These are phyloP conservation scores for Neofusicoccum cordaticola DNA, from an alignment of 2,329 filamentous ascomycete species.

Conservation along the genomic window DNA sequence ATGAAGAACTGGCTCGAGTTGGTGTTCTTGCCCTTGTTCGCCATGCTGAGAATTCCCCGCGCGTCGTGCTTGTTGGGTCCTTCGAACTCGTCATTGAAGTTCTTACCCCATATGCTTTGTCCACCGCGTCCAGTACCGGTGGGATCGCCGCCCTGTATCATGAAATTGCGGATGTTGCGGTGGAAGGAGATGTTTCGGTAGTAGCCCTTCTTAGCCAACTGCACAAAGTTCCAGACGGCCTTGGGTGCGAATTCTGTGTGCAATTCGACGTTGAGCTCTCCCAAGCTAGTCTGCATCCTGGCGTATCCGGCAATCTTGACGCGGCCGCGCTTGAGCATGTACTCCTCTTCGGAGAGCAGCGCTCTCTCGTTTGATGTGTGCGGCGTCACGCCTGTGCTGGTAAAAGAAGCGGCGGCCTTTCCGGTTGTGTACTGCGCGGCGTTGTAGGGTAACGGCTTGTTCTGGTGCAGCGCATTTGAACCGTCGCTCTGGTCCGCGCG, in stretches of 20 bases:
- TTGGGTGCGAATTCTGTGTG: slow-evolving; percentile 88
- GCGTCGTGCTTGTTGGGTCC: slow-evolving; percentile 80
- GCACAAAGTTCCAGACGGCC: slow-evolving; percentile 96
- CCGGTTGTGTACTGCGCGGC: slow-evolving; percentile 89
- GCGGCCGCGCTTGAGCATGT: slow-evolving; percentile 86
- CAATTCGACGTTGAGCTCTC: slow-evolving; percentile 82
- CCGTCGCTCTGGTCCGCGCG: slow-evolving; percentile 24
- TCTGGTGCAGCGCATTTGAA: slow-evolving; percentile 18
- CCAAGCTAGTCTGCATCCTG: slow-evolving; percentile 80
- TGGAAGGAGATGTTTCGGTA: slow-evolving; percentile 85
- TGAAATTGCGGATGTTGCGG: slow-evolving; percentile 91
- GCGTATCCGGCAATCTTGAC: slow-evolving; percentile 91
- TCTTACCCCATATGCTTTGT: slow-evolving; percentile 86
- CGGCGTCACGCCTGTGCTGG: slow-evolving; percentile 87
- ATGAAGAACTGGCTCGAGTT: slow-evolving; percentile 97
- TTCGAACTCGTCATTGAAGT: slow-evolving; percentile 91
- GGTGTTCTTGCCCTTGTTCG: slow-evolving; percentile 97
- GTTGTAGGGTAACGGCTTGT: slow-evolving; percentile 64
- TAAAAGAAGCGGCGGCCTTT: slow-evolving; percentile 88
- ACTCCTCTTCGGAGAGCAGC: slow-evolving; percentile 87
- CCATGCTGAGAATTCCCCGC: slow-evolving; percentile 85
- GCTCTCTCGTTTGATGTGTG: slow-evolving; percentile 86
- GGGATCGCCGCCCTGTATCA: slow-evolving; percentile 96
- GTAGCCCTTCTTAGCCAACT: slow-evolving; percentile 83
- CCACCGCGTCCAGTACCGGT: slow-evolving; percentile 91